These are phyloP conservation scores for Ceratocystis colombiana DNA, from an alignment of 2,329 filamentous ascomycete genomes.

Conservation along the genomic window DNA sequence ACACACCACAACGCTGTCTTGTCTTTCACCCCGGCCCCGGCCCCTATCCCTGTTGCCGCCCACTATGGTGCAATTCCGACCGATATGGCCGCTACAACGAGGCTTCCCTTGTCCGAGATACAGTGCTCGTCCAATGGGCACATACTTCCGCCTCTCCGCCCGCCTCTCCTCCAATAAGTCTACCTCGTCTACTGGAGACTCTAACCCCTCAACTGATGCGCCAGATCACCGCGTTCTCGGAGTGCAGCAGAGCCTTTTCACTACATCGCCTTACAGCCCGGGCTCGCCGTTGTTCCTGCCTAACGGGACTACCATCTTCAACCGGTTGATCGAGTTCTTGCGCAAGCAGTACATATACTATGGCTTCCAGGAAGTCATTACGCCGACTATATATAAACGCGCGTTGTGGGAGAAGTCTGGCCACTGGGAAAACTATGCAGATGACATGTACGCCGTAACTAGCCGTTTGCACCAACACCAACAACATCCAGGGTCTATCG, in stretches of 20 bases:
- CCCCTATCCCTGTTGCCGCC: conserved; percentile 4
- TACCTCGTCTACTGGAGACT: not conserved
- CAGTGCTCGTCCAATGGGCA: not conserved
- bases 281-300: conserved; percentile 79
- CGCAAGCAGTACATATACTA: conserved; percentile 75
- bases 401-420: conserved; percentile 77
- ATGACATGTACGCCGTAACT: conserved; percentile 82
- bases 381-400: conserved; percentile 83
- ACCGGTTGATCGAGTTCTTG: conserved; percentile 70
- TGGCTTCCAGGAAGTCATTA: conserved; percentile 81
- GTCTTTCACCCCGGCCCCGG: not conserved
- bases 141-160: not conserved
- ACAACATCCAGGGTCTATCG: not conserved
- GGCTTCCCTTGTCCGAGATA: conserved; percentile 3
- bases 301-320: conserved; percentile 72
- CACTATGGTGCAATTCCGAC: conserved; percentile 19
- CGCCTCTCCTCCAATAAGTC: not conserved
- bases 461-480: conserved; percentile 35
- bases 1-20: not conserved
- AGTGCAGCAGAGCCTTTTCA: conserved; percentile 64
- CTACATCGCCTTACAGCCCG: conserved; percentile 67
- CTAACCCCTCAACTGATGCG: not conserved
- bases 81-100: conserved; percentile 4
- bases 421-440: conserved; percentile 79
- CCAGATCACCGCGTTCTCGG: conserved; percentile 53